Conservation (phyloP, 768 basidiomycete species). For the Tricholoma terreum region DNA sequence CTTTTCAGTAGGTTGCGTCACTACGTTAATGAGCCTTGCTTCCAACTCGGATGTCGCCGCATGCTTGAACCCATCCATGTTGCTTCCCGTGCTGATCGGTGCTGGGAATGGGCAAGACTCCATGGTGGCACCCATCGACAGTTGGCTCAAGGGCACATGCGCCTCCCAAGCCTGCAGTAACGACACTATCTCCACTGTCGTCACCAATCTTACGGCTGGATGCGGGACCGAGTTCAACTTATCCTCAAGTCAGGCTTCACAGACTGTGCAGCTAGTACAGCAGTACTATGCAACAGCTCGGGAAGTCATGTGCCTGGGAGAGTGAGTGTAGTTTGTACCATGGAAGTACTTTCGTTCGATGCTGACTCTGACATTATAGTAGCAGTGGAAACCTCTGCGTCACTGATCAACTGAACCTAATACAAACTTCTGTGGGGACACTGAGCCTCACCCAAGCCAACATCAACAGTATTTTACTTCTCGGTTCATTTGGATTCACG, state of each 20-base stretch:
- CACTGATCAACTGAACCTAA: conserved; percentile 44
- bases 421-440: conserved; percentile 39
- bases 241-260: conserved; percentile 11
- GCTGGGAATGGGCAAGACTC: conserved; percentile 28
- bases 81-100: conserved; percentile 25
- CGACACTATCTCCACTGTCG: conserved; percentile 41
- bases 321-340: conserved; percentile 37
- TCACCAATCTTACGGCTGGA: conserved; percentile 43
- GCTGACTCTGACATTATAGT: background rate
- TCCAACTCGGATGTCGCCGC: conserved; percentile 21
- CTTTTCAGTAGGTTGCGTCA: conserved; percentile 21
- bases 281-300: conserved; percentile 46
- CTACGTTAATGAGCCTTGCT: conserved; percentile 15
- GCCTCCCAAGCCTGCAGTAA: conserved; percentile 46
- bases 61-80: conserved; percentile 38
- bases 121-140: conserved; percentile 39
- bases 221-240: conserved; percentile 39
- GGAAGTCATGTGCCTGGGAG: conserved; percentile 49
- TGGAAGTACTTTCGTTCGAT: background rate
- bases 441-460: conserved; percentile 25
- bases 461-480: conserved; percentile 14
- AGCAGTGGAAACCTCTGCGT: conserved; percentile 43
- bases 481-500: conserved; percentile 16
- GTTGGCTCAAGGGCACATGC: conserved; percentile 52
- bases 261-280: conserved; percentile 32